Base-by-base conservation (phyloP, 2,329 filamentous ascomycete species). In the Epichloe festucae region DNA sequence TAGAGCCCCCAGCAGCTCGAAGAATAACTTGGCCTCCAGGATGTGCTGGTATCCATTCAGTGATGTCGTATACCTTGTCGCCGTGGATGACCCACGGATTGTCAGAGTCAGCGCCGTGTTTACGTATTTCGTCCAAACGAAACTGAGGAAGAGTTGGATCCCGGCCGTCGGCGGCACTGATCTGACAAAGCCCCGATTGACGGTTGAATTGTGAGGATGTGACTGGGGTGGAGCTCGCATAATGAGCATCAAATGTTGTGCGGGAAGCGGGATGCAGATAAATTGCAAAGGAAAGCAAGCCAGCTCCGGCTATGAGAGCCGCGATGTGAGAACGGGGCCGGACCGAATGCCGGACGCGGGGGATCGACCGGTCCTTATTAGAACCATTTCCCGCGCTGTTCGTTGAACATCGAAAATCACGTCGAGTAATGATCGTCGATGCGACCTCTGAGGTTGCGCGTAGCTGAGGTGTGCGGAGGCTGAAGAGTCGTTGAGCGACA, bases 1-100 rank as follows among this genome's bases (percentile, higher is more conserved):
- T 76, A 51, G 75, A 77, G 39, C 77, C 76, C 3, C 82, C 82
- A 1, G 79, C 81, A 1, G 82, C 82, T 34, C 78, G 74, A 8
- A 85, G 69, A 53, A 86, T 86, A 14, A 86, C 79, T 49, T 84
- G 77, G 42, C 82, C 82, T 3, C 82, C 82, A 0, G 82, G 82
- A 60, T 86, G 82, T 1, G 74, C 79, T 1, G 72, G 68, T 21
- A 85, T 67, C 79, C 82, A 86, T 48, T 84, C 79, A 1, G 82
- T 85, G 49, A 86, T 85, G 59, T 86, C 78, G 70, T 85, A 86
- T 19, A 86, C 81, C 52, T 79, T 78, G 60, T 78, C 77, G 23
- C 73, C 78, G 50, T 74, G 73, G n/a, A 77, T 79, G 4, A 86
- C 76, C 82, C 82, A 86, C 2, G 81, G 81, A 10, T 70, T 65